Percentiles rank a stretch among this genome's conserved stretches.
phyloP scores from a whole-genome alignment of 163 green algal genomes.

The Volvox carteri region DNA sequence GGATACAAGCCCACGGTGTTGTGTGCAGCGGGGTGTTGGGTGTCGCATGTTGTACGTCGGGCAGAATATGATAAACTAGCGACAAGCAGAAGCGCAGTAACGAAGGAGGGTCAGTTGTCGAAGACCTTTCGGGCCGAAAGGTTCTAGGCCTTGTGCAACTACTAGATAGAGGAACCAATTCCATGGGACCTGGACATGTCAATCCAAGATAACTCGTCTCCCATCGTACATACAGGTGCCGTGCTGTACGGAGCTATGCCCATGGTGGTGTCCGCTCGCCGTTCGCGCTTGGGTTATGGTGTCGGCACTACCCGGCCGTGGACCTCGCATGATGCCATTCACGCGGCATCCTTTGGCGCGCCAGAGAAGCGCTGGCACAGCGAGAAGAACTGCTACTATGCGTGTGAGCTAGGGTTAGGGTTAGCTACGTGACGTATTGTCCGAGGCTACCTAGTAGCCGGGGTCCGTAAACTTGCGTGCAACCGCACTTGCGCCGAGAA shows the following conservation, averaged over 20 bases:
- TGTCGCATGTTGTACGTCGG: no score
- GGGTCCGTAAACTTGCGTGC: background rate
- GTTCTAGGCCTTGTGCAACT: background rate
- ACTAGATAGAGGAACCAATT: background rate
- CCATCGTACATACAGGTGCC: background rate
- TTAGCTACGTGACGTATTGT: background rate
- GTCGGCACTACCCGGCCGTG: background rate
- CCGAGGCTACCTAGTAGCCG: background rate
- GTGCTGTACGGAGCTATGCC: background rate
- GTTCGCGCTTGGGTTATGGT: conserved; percentile 7
- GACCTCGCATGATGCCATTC: background rate
- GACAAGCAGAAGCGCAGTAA: background rate
- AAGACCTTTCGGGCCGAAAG: background rate
- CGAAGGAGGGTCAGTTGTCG: background rate
- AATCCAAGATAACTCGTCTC: background rate
- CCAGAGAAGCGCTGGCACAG: background rate
- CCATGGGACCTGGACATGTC: background rate
- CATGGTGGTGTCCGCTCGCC: background rate
- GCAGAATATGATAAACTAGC: background rate
- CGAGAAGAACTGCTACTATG: conserved; percentile 16
- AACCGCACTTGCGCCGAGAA: background rate
- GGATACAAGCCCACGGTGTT: no score
- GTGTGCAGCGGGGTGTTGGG: no score
- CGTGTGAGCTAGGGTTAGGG: background rate
- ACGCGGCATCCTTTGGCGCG: background rate